These are phyloP conservation scores for Trypanosoma conorhini DNA, from an alignment of 208 protist genomes.

Conservation along the genomic window DNA sequence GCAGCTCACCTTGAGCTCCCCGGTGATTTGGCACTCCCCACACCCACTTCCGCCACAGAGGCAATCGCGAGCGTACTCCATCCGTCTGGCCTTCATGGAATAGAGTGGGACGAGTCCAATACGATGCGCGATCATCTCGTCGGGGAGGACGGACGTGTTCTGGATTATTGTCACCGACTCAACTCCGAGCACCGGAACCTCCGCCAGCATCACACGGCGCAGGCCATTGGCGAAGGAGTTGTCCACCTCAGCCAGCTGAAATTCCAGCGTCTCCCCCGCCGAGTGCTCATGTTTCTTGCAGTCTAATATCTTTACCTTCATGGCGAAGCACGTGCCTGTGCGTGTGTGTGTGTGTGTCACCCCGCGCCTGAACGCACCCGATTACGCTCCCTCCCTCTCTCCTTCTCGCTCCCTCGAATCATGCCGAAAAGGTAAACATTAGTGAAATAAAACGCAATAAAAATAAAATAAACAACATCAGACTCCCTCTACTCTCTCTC, in stretches of 20 bases:
- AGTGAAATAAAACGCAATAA: conserved; percentile 18
- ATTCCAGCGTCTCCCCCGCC: conserved; percentile 87
- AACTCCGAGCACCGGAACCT: conserved; percentile 98
- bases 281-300: conserved; percentile 72
- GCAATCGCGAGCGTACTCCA: conserved; percentile 88
- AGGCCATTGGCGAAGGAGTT: conserved; percentile 97
- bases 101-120: conserved; percentile 98
- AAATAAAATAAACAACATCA: conserved; percentile 13
- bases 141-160: conserved; percentile 97
- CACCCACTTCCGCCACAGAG: conserved; percentile 80
- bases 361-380: neutral
- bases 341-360: neutral
- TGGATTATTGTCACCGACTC: conserved; percentile 96
- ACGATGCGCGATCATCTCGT: conserved; percentile 99
- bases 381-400: neutral
- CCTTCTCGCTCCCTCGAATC: neutral
- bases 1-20: conserved; percentile 82
- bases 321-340: conserved; percentile 10
- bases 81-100: conserved; percentile 78
- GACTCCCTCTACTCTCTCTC: neutral
- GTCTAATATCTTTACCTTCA: conserved; percentile 85
- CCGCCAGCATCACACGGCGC: conserved; percentile 98
- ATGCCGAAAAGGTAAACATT: neutral
- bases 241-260: conserved; percentile 89
- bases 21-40: conserved; percentile 84